Evolutionary conservation across 305 asterid species (phyloP).

Genomic region (Fraxinus sp.): DNA sequence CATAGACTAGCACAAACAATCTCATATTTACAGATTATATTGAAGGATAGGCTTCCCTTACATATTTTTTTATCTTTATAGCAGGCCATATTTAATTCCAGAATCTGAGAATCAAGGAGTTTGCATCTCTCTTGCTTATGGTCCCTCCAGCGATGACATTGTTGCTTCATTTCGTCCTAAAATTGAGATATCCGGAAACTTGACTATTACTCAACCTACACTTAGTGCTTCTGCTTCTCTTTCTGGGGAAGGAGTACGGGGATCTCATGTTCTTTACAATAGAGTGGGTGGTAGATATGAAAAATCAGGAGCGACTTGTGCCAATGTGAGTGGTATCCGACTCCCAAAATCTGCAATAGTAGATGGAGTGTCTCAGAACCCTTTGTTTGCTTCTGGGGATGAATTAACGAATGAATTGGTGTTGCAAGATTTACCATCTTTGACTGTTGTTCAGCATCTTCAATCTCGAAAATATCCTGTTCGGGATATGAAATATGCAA

Average conservation of each 20-base stretch:
- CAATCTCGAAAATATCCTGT: constrained; percentile 43
- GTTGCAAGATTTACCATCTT: constrained; percentile 67
- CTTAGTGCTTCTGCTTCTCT: constrained; percentile 40
- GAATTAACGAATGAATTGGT: constrained; percentile 55
- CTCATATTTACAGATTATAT: not conserved
- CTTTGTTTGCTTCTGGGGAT: constrained; percentile 68
- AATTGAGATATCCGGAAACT: constrained; percentile 40
- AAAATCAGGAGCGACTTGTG: constrained; percentile 48
- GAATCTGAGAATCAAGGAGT: constrained; percentile 74
- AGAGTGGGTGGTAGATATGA: constrained; percentile 44
- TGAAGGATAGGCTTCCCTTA: not conserved
- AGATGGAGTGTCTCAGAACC: constrained; percentile 39
- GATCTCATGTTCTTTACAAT: constrained; percentile 63
- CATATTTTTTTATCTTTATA: constrained; percentile 1
- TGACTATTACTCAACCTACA: constrained; percentile 47
- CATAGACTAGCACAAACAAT: not conserved
- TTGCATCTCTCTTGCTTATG: constrained; percentile 76
- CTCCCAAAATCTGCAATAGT: constrained; percentile 69
- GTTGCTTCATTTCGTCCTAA: constrained; percentile 91
- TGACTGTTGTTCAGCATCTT: constrained; percentile 42
- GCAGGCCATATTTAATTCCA: constrained; percentile 60
- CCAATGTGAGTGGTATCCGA: constrained; percentile 57
- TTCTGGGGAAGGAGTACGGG: constrained; percentile 45
- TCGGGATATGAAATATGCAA: constrained; percentile 60
- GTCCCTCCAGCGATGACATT: constrained; percentile 45